phyloP scores from a whole-genome alignment of 306 rosid species.

The Senna siamea region DNA sequence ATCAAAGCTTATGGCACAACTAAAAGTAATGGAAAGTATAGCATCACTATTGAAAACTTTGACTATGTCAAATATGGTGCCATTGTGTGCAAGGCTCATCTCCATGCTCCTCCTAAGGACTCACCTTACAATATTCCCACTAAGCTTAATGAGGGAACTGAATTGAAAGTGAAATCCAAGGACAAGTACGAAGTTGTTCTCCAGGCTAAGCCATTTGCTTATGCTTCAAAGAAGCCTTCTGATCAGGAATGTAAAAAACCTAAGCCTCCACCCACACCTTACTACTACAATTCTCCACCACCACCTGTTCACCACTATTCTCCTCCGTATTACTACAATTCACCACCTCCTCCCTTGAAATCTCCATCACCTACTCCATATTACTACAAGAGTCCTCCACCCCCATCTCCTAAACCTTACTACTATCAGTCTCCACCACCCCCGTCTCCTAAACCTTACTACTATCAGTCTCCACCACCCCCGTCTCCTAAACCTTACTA shows the following conservation, averaged over 20 bases:
- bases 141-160: slow-evolving; percentile 60
- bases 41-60: slow-evolving; percentile 59
- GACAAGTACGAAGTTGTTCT: slow-evolving; percentile 75
- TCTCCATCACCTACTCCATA: slow-evolving; percentile 47
- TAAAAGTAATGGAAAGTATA: slow-evolving; percentile 80
- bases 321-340: slow-evolving; percentile 43
- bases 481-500: slow-evolving; percentile 19
- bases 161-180: slow-evolving; percentile 72
- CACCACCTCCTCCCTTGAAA: slow-evolving; percentile 49
- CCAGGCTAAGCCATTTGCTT: slow-evolving; percentile 76
- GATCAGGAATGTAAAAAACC: slow-evolving; percentile 60
- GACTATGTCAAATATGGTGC: slow-evolving; percentile 68
- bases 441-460: neutral
- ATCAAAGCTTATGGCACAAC: slow-evolving; percentile 77
- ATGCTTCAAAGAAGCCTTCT: slow-evolving; percentile 74
- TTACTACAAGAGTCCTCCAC: slow-evolving; percentile 27
- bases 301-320: slow-evolving; percentile 30
- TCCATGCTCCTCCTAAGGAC: slow-evolving; percentile 76
- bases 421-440: neutral
- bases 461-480: slow-evolving; percentile 41
- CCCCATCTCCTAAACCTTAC: neutral
- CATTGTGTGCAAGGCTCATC: slow-evolving; percentile 77
- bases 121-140: slow-evolving; percentile 82
- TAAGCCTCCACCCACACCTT: slow-evolving; percentile 72
- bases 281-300: slow-evolving; percentile 59